Base-by-base conservation (phyloP, 805 yeast genomes). In the Yarrowia sp. region DNA sequence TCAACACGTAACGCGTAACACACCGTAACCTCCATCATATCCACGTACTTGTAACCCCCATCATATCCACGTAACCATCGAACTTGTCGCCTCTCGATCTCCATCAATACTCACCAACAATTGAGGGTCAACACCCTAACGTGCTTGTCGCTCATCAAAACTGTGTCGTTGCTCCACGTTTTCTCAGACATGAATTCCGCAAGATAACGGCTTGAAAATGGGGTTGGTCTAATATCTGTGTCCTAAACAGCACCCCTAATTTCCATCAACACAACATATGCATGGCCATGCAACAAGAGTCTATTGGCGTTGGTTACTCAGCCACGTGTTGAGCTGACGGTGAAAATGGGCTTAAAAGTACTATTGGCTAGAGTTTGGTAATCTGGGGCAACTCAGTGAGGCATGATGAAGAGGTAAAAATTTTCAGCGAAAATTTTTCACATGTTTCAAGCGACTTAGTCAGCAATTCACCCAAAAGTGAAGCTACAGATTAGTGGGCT, bases 121-220 rank as follows among this genome's bases (percentile, higher is more conserved):
- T 51, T 51, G 18, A 51, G 58, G 42, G 58, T 51, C 24, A 51
- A 5, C 6, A 51, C 58, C 24, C 58, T 18, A 12, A 51, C 58
- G 22, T 47, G 56, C 7, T 33, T 51, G 22, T 51, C 42, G 31
- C 8, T 24, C 58, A 32, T 33, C 33, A 16, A 16, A 16, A 14
- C 7, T 12, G 38, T 47, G 58, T 51, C 41, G 42, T 22, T n/a
- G 42, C 18, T 35, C 32, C 22, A 16, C 7, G 41, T 24, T 22
- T 33, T 35, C 6, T 33, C 42, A 6, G 42, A 24, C 58, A 51
- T 35, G 31, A 4, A 21, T 29, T n/a, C 13, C 24, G 46, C n/a
- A 13, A n/a, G 32, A 8, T 4, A 29, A 29, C 6, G 8, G 16
- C 8, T 13, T 2, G 14, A 12, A 24, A 10, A 4, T 6, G 19